Evolutionary conservation across 2,329 filamentous ascomycete genomes (phyloP).

Genomic region (Penicillium sp.): DNA sequence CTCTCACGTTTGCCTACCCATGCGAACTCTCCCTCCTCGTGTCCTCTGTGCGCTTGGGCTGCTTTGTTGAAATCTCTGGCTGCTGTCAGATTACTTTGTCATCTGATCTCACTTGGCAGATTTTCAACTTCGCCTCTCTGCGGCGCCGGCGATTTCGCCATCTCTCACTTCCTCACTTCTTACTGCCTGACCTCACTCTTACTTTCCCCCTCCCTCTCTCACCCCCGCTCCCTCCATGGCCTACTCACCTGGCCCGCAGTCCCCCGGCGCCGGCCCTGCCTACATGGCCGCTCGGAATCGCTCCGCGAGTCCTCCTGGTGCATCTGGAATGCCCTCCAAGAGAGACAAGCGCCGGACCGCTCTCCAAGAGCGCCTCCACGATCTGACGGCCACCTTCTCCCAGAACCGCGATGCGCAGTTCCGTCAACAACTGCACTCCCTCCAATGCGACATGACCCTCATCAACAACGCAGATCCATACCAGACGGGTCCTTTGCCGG

Average conservation of each 20-base stretch:
- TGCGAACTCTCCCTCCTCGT: neutral
- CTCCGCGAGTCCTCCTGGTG: conserved; percentile 30
- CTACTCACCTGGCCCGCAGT: conserved; percentile 17
- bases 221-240: conserved; percentile 9
- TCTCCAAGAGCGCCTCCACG: conserved; percentile 70
- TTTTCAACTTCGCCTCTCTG: too few species aligned
- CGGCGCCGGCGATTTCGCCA: neutral
- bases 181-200: too few species aligned
- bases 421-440: conserved; percentile 78
- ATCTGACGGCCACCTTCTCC: conserved; percentile 70
- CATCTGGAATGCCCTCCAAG: conserved; percentile 58
- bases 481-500: conserved; percentile 60
- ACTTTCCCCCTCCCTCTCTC: too few species aligned
- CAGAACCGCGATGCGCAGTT: conserved; percentile 78
- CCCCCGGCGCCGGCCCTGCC: conserved; percentile 14
- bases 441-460: conserved; percentile 85
- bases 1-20: neutral
- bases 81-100: neutral
- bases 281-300: conserved; percentile 12
- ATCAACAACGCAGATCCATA: conserved; percentile 83
- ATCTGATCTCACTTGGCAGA: neutral
- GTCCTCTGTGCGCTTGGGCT: too few species aligned
- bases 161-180: neutral
- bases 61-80: neutral
- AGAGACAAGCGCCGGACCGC: conserved; percentile 83